A percentile compares a stretch with the other conserved stretches of the same genome.
Conservation (phyloP, 768 basidiomycete species). For the Auriculariales sp. region DNA sequence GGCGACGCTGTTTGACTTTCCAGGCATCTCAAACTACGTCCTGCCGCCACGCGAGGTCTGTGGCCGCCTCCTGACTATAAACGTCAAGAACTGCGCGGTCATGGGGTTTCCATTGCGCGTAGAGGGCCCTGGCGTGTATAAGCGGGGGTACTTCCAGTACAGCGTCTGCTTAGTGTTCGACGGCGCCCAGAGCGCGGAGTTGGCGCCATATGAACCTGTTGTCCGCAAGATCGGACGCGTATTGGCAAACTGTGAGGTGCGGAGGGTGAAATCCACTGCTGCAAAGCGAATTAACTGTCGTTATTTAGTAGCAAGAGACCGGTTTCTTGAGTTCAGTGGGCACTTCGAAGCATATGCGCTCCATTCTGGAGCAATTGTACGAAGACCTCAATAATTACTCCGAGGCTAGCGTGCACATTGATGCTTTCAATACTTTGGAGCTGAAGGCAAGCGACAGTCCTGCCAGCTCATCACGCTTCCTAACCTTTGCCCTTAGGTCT, state of each 20-base stretch:
- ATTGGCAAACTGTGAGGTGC: slow-evolving; percentile 75
- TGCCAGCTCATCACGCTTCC: not conserved
- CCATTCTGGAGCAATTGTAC: slow-evolving; percentile 89
- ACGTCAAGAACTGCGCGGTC: slow-evolving; percentile 69
- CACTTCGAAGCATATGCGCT: slow-evolving; percentile 46
- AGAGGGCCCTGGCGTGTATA: slow-evolving; percentile 44
- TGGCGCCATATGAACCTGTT: slow-evolving; percentile 92
- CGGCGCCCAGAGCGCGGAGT: slow-evolving; percentile 50
- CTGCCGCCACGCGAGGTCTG: slow-evolving; percentile 80
- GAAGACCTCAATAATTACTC: slow-evolving; percentile 97
- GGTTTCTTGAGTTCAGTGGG: slow-evolving; percentile 65
- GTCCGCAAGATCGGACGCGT: slow-evolving; percentile 91
- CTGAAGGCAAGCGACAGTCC: slow-evolving; percentile 41
- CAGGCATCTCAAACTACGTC: slow-evolving; percentile 84
- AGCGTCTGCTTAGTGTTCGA: slow-evolving; percentile 97
- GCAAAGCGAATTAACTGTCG: not conserved
- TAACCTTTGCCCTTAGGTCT: slow-evolving; percentile 30
- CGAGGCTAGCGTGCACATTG: slow-evolving; percentile 74
- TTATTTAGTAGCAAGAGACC: slow-evolving; percentile 57
- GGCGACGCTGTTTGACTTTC: slow-evolving; percentile 65
- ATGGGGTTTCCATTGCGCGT: slow-evolving; percentile 85
- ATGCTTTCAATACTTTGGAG: slow-evolving; percentile 88
- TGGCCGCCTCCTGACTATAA: slow-evolving; percentile 76
- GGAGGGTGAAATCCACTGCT: slow-evolving; percentile 13
- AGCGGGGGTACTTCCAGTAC: slow-evolving; percentile 80